phyloP scores from a whole-genome alignment of 2,329 filamentous ascomycete species.

The Pseudonectria buxi region DNA sequence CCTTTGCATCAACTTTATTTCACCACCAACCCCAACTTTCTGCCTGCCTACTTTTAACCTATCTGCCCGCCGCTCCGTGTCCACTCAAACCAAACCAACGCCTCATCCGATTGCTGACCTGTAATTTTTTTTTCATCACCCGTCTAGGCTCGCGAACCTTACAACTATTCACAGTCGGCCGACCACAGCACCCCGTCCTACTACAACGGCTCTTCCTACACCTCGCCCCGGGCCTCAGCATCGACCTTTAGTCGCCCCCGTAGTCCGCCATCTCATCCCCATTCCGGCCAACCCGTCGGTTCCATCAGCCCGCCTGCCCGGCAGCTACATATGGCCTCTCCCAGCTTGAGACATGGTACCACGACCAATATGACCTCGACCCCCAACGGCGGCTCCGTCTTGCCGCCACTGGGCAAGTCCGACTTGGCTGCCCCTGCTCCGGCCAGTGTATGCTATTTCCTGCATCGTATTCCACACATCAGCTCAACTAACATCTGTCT shows the following conservation, averaged over 20 bases:
- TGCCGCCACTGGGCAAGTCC: constrained; percentile 31
- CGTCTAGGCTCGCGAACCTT: constrained; percentile 43
- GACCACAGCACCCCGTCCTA: constrained; percentile 39
- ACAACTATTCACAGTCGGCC: constrained; percentile 38
- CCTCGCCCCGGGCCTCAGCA: constrained; percentile 39
- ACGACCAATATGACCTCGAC: constrained; percentile 30
- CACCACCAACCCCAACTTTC: constrained; percentile 11
- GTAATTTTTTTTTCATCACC: constrained; percentile 19
- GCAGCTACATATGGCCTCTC: constrained; percentile 40
- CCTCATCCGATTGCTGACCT: constrained; percentile 18
- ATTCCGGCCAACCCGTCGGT: constrained; percentile 36
- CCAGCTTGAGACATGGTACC: constrained; percentile 38
- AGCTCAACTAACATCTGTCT: constrained; percentile 8
- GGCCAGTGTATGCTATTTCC: constrained; percentile 27
- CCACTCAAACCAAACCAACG: constrained; percentile 8
- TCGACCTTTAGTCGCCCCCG: constrained; percentile 35
- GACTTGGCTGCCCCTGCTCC: constrained; percentile 34
- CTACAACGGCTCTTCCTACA: constrained; percentile 40
- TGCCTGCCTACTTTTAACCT: constrained; percentile 4
- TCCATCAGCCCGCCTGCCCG: constrained; percentile 38
- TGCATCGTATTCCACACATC: constrained; percentile 1
- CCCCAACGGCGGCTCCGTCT: constrained; percentile 33
- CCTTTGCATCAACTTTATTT: constrained; percentile 5
- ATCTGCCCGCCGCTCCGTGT: constrained; percentile 3
- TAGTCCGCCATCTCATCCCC: constrained; percentile 46